Conservation (phyloP, 768 basidiomycete genomes). For the Cyclocybe aegerita region DNA sequence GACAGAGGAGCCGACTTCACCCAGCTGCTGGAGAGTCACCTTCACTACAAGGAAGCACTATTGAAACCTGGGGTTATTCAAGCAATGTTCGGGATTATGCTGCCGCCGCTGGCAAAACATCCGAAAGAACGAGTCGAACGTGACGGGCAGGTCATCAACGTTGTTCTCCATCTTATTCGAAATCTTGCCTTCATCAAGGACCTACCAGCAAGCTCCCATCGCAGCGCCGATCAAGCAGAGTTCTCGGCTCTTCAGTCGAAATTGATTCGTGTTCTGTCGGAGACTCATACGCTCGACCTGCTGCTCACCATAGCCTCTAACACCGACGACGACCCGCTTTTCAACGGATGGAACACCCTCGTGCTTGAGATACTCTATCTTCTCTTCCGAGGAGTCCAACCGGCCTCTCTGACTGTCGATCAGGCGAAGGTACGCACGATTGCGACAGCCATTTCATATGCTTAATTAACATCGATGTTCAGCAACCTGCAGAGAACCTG, state of each 20-base stretch:
- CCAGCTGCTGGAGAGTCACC: slow-evolving; percentile 74
- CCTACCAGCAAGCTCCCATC: slow-evolving; percentile 65
- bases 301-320: slow-evolving; percentile 87
- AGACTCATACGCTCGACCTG: slow-evolving; percentile 73
- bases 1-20: slow-evolving; percentile 89
- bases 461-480: slow-evolving; percentile 8
- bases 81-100: slow-evolving; percentile 69
- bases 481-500: slow-evolving; percentile 72
- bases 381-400: slow-evolving; percentile 78
- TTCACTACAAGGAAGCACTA: slow-evolving; percentile 85
- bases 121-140: slow-evolving; percentile 69
- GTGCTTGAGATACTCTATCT: slow-evolving; percentile 93
- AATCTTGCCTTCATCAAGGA: slow-evolving; percentile 97
- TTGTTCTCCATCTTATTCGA: slow-evolving; percentile 85
- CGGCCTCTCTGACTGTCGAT: slow-evolving; percentile 53
- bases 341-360: slow-evolving; percentile 85
- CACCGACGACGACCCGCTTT: slow-evolving; percentile 69
- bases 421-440: slow-evolving; percentile 56
- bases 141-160: slow-evolving; percentile 84
- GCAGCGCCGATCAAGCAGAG: slow-evolving; percentile 79
- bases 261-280: slow-evolving; percentile 67
- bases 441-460: neutral
- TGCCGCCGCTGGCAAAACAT: slow-evolving; percentile 76
- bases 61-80: slow-evolving; percentile 68
- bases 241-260: slow-evolving; percentile 76